Conservation (phyloP, 2,329 filamentous ascomycete species). For the Alternaria sp. region DNA sequence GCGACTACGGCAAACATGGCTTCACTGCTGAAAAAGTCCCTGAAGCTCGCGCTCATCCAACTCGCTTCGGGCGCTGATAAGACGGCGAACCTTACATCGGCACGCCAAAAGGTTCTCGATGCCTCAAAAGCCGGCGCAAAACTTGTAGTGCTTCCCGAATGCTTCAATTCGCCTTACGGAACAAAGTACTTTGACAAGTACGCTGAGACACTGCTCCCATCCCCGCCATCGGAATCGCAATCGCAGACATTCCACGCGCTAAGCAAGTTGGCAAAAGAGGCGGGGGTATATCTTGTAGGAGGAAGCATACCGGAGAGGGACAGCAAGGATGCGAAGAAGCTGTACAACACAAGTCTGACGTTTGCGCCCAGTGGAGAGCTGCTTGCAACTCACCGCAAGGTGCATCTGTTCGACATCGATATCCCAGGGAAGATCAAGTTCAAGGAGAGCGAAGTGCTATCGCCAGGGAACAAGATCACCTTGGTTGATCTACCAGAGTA, state of each 20-base stretch:
- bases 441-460: conserved; percentile 87
- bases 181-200: conserved; percentile 90
- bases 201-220: conserved; percentile 85
- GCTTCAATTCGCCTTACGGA: conserved; percentile 98
- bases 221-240: conserved; percentile 72
- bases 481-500: conserved; percentile 88
- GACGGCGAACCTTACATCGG: conserved; percentile 79
- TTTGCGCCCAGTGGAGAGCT: conserved; percentile 82
- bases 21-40: conserved; percentile 46
- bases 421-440: conserved; percentile 96
- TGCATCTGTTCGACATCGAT: conserved; percentile 97
- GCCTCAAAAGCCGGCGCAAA: conserved; percentile 78
- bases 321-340: conserved; percentile 63
- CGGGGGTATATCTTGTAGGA: conserved; percentile 82
- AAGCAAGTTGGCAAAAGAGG: conserved; percentile 78
- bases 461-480: conserved; percentile 83
- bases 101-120: conserved; percentile 81
- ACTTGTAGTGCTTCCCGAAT: conserved; percentile 93
- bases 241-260: conserved; percentile 89
- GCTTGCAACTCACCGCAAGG: conserved; percentile 89
- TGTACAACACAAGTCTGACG: conserved; percentile 90
- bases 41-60: conserved; percentile 56
- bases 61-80: conserved; percentile 73
- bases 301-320: conserved; percentile 91
- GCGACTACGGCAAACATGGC: conserved; percentile 26